A percentile compares a stretch with the other conserved stretches of the same genome.
These are phyloP conservation scores for Cladophialophora yegresii DNA, from an alignment of 2,329 filamentous ascomycete genomes.

Conservation along the genomic window DNA sequence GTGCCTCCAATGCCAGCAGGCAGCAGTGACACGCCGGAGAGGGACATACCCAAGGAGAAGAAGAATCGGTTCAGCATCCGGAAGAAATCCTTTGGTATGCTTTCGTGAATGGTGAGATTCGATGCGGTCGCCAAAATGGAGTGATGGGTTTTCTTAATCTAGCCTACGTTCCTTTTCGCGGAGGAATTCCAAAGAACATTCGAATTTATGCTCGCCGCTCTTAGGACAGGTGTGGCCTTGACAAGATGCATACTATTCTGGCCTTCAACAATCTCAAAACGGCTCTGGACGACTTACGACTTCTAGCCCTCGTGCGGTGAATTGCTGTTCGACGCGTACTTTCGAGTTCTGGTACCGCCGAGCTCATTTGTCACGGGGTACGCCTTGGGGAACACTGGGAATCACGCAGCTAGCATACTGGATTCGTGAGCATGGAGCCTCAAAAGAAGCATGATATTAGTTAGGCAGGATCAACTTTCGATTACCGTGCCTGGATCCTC, in stretches of 20 bases:
- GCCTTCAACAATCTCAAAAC: neutral
- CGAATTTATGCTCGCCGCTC: neutral
- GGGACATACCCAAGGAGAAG: conserved; percentile 43
- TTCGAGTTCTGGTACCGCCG: neutral
- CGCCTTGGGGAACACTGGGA: neutral
- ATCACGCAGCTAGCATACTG: neutral
- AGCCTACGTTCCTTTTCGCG: neutral
- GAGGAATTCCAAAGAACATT: neutral
- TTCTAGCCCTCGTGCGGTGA: neutral
- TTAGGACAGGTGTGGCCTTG: neutral
- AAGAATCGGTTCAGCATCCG: conserved; percentile 49
- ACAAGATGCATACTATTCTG: neutral
- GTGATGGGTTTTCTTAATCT: neutral
- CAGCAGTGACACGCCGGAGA: conserved; percentile 38
- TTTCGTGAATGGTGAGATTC: conserved; percentile 16
- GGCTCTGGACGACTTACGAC: neutral
- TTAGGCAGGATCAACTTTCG: neutral
- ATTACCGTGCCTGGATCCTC: neutral
- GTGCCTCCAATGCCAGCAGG: conserved; percentile 19
- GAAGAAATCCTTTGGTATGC: conserved; percentile 49
- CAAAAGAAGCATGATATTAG: neutral
- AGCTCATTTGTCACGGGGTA: too few species aligned
- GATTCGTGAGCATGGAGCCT: neutral
- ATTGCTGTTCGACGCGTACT: neutral
- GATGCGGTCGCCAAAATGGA: neutral